Conservation (phyloP, 2,329 filamentous ascomycete species). For the Coniochaeta prunicola region DNA sequence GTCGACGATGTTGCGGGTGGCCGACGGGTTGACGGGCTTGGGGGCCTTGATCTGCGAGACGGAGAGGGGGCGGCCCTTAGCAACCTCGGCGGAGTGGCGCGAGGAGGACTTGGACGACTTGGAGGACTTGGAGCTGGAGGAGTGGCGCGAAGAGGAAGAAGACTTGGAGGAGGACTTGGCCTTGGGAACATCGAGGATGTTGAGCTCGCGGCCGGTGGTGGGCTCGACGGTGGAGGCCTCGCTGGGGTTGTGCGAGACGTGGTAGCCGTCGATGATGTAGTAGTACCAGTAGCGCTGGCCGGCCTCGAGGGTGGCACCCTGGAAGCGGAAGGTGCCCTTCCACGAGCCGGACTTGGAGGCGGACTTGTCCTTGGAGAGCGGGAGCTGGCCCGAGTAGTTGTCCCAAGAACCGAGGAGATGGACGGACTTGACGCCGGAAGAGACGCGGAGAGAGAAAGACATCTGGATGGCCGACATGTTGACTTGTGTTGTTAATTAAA, state of each 20-base stretch:
- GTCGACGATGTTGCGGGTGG: conserved; percentile 81
- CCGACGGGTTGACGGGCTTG: conserved; percentile 81
- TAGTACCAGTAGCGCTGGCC: conserved; percentile 99
- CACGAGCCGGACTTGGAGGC: conserved; percentile 83
- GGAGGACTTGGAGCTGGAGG: conserved; percentile 30
- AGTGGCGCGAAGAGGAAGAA: conserved; percentile 38
- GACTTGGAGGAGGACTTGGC: conserved; percentile 36
- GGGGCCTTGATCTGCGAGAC: conserved; percentile 85
- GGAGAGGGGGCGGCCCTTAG: conserved; percentile 83
- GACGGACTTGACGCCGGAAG: conserved; percentile 92
- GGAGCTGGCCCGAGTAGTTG: conserved; percentile 90
- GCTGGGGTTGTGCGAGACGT: conserved; percentile 92
- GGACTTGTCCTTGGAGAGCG: conserved; percentile 80
- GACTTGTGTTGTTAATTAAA: conserved; percentile 21
- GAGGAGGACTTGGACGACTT: conserved; percentile 32
- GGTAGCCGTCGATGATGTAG: conserved; percentile 99
- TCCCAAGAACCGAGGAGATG: conserved; percentile 98
- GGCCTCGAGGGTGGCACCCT: conserved; percentile 75
- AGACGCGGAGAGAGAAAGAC: conserved; percentile 93
- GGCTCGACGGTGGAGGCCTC: conserved; percentile 86
- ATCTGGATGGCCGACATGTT: conserved; percentile 89
- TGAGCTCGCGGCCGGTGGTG: conserved; percentile 92
- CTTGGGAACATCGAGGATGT: conserved; percentile 88
- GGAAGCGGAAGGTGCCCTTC: conserved; percentile 96
- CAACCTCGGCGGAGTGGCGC: conserved; percentile 57